Conservation (phyloP, 306 rosid species). For the Dalbergia oliveri region DNA sequence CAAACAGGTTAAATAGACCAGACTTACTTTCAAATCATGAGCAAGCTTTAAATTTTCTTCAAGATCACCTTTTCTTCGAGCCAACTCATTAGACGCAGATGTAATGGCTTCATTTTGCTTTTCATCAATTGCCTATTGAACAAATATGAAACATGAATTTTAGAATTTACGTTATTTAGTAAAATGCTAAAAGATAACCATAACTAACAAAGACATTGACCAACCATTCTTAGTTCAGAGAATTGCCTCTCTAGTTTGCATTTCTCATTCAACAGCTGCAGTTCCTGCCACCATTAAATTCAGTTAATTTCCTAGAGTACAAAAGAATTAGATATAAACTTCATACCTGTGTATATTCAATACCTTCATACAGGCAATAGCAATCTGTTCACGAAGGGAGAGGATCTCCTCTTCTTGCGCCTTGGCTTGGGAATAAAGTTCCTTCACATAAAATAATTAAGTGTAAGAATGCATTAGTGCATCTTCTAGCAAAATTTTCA, state of each 20-base stretch:
- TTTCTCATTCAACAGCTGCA: constrained; percentile 82
- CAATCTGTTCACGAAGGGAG: constrained; percentile 82
- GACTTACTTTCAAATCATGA: constrained; percentile 82
- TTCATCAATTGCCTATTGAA: constrained; percentile 80
- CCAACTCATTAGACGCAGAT: constrained; percentile 83
- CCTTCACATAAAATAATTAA: constrained; percentile 60
- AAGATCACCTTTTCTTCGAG: constrained; percentile 82
- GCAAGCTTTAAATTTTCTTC: constrained; percentile 84
- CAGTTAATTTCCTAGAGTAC: constrained; percentile 34
- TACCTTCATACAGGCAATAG: constrained; percentile 83
- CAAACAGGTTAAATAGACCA: constrained; percentile 27
- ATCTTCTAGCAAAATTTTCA: neutral
- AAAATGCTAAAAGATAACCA: constrained; percentile 36
- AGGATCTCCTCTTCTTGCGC: constrained; percentile 83
- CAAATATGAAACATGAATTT: constrained; percentile 19
- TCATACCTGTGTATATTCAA: constrained; percentile 21
- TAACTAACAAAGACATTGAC: constrained; percentile 47
- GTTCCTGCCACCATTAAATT: constrained; percentile 68
- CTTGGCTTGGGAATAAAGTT: constrained; percentile 72
- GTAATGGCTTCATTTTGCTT: constrained; percentile 84
- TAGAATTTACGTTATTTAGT: constrained; percentile 32
- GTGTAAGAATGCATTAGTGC: neutral
- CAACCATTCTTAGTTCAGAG: constrained; percentile 91
- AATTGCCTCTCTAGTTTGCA: constrained; percentile 82
- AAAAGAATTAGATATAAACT: constrained; percentile 29